Percentiles rank a stretch among this genome's conserved stretches.
Conservation (phyloP, 805 yeast species). For the Sugiyamaella floridensis region DNA sequence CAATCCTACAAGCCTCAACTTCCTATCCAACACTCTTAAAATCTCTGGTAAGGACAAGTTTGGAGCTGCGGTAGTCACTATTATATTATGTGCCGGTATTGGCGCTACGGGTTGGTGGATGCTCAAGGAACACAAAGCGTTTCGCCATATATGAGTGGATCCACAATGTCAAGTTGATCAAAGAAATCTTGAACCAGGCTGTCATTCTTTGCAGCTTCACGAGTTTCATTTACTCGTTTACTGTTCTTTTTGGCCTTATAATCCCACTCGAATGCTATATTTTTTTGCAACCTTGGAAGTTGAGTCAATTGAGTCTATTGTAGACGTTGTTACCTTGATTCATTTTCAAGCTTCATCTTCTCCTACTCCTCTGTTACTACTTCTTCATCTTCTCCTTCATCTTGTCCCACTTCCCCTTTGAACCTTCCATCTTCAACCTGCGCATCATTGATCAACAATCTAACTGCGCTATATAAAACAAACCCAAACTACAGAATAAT, state of each 20-base stretch:
- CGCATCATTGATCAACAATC: not conserved
- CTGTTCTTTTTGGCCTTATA: no score
- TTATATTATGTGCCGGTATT: conserved; percentile 53
- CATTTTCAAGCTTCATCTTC: no score
- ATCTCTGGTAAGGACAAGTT: conserved; percentile 64
- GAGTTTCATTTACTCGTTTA: no score
- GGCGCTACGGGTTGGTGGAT: conserved; percentile 76
- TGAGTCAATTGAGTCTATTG: no score
- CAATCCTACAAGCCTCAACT: conserved; percentile 21
- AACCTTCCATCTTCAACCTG: not conserved
- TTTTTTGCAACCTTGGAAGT: no score
- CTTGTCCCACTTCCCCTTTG: no score
- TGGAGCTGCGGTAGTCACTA: conserved; percentile 87
- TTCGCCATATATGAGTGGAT: not conserved
- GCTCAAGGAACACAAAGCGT: conserved; percentile 26
- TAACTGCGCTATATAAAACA: not conserved
- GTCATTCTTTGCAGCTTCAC: no score
- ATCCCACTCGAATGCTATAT: no score
- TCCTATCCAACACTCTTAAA: conserved; percentile 23
- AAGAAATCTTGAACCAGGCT: no score
- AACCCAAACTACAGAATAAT: not conserved
- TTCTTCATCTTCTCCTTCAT: no score
- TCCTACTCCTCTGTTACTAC: no score
- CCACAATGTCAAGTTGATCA: not conserved
- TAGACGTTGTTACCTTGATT: no score